These are phyloP conservation scores for Grosmannia huntii DNA, from an alignment of 2,329 filamentous ascomycete genomes.

Conservation along the genomic window DNA sequence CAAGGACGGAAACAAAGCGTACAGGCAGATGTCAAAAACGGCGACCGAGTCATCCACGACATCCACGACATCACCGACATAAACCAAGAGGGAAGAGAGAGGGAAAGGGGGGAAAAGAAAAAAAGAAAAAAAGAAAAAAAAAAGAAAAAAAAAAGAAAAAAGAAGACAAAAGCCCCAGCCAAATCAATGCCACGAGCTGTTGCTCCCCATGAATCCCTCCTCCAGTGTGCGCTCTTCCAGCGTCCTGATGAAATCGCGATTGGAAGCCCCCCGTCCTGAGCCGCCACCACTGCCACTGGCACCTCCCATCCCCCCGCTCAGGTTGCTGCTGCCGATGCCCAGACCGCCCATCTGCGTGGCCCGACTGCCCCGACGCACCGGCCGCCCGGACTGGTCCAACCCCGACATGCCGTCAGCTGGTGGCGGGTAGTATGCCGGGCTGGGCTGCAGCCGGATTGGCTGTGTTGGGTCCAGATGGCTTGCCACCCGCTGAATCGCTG, in stretches of 20 bases:
- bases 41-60: background rate
- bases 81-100: background rate
- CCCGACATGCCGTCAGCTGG: slow-evolving; percentile 67
- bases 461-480: slow-evolving; percentile 91
- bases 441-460: slow-evolving; percentile 87
- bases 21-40: background rate
- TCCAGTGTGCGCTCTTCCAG: slow-evolving; percentile 89
- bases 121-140: too few relatives aligned
- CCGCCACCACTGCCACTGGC: background rate
- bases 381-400: slow-evolving; percentile 42
- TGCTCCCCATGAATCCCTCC: slow-evolving; percentile 70
- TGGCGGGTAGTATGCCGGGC: slow-evolving; percentile 92
- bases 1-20: background rate
- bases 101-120: too few relatives aligned
- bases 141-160: background rate
- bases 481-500: slow-evolving; percentile 84
- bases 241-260: slow-evolving; percentile 86
- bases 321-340: slow-evolving; percentile 1
- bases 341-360: slow-evolving; percentile 43
- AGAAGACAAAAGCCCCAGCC: background rate
- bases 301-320: slow-evolving; percentile 14
- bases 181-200: slow-evolving; percentile 50
- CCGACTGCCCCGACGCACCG: slow-evolving; percentile 65
- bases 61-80: background rate
- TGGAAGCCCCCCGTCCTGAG: slow-evolving; percentile 21